A percentile compares a stretch with the other conserved stretches of the same genome.
Evolutionary conservation across 306 rosid genomes (phyloP).

Genomic region (Gynostemma pentaphyllum): DNA sequence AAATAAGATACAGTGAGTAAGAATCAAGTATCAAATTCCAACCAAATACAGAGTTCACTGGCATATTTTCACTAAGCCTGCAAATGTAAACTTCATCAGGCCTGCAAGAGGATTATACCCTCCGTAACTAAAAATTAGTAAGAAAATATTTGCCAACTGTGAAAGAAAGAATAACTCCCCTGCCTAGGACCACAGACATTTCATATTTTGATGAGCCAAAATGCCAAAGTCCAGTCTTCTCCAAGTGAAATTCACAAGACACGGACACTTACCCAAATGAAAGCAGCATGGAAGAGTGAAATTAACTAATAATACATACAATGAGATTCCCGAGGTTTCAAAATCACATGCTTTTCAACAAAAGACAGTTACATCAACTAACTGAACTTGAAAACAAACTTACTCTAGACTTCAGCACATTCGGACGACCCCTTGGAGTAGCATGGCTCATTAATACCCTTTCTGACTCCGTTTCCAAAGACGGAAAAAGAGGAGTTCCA

Average conservation of each 20-base stretch:
- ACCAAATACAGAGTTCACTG: background rate
- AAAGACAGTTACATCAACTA: too few relatives aligned
- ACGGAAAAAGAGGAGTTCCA: slow-evolving; percentile 95
- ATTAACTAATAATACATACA: background rate
- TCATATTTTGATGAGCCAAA: background rate
- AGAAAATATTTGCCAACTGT: background rate
- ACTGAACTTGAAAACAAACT: slow-evolving; percentile 16
- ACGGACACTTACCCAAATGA: background rate
- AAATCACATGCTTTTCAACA: background rate
- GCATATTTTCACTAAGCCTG: background rate
- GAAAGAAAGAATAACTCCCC: background rate
- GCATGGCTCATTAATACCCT: slow-evolving; percentile 71
- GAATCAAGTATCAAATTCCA: background rate
- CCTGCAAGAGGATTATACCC: too few relatives aligned
- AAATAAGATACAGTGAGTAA: background rate
- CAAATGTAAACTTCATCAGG: background rate
- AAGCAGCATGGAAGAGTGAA: background rate
- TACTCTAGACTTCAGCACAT: slow-evolving; percentile 76
- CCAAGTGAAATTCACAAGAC: background rate
- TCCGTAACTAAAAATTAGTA: too few relatives aligned
- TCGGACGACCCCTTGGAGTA: slow-evolving; percentile 58
- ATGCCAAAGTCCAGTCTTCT: background rate
- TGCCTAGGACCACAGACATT: background rate
- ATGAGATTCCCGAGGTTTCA: background rate
- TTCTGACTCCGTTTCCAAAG: slow-evolving; percentile 78